Percentiles rank a stretch among this genome's conserved stretches.
Evolutionary conservation across 306 rosid genomes (phyloP).

Genomic region (Castanea mollissima): DNA sequence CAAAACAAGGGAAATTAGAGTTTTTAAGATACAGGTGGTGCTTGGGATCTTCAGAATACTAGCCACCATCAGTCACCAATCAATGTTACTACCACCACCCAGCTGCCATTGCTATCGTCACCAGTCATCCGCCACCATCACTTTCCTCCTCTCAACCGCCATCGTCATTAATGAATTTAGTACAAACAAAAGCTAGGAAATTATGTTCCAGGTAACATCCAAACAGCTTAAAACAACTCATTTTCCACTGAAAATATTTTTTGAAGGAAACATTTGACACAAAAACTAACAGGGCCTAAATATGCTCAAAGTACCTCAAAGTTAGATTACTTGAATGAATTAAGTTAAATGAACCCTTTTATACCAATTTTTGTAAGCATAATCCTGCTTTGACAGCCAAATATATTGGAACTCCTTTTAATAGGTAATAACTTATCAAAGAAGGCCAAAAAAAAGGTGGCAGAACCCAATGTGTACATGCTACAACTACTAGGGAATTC

Average conservation of each 20-base stretch:
- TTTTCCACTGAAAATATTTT: too few relatives aligned
- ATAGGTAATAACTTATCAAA: neutral
- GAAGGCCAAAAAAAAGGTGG: neutral
- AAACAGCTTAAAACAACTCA: too few relatives aligned
- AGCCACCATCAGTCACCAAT: neutral
- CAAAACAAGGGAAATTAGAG: slow-evolving; percentile 14
- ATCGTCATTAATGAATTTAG: too few relatives aligned
- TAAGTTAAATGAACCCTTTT: neutral
- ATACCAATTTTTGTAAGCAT: neutral
- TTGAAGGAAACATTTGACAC: neutral
- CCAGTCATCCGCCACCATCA: too few relatives aligned
- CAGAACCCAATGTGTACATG: neutral
- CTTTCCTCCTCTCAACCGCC: too few relatives aligned
- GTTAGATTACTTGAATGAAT: neutral
- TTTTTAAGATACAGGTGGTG: neutral
- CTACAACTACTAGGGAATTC: too few relatives aligned
- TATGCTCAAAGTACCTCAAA: neutral
- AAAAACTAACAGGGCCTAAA: neutral
- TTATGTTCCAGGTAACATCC: too few relatives aligned
- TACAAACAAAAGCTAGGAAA: too few relatives aligned
- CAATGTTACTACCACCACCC: too few relatives aligned
- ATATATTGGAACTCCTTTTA: neutral
- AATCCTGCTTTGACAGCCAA: neutral
- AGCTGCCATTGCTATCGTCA: too few relatives aligned
- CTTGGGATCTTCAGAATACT: slow-evolving; percentile 7